Conservation (phyloP, 768 basidiomycete species). For the Mycena metata region DNA sequence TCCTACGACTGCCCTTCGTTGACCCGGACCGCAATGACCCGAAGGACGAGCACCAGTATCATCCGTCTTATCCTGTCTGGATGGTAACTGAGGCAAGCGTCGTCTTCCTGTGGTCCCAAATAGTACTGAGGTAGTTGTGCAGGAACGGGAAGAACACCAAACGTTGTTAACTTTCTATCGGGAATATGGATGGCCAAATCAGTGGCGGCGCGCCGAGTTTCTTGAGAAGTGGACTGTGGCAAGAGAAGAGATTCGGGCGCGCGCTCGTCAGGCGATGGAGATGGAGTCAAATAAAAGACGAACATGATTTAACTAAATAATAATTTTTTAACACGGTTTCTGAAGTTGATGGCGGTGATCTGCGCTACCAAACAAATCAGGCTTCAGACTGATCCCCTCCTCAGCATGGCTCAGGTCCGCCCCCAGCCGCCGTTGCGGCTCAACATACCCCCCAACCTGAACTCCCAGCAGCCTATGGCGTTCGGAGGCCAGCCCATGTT, state of each 20-base stretch:
- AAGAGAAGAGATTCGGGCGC: not conserved
- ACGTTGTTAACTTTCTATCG: conserved; percentile 8
- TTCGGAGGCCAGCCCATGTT: conserved; percentile 65
- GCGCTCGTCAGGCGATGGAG: not conserved
- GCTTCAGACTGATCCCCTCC: conserved; percentile 3
- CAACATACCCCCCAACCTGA: conserved; percentile 66
- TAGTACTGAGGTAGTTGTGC: not conserved
- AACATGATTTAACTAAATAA: not conserved
- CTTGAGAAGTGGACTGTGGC: conserved; percentile 3
- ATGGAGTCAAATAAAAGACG: too few relatives aligned
- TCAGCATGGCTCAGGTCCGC: conserved; percentile 50
- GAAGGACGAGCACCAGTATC: not conserved
- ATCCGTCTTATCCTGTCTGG: not conserved
- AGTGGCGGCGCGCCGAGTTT: conserved; percentile 29
- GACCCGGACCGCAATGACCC: conserved; percentile 15
- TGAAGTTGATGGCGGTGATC: conserved; percentile 12
- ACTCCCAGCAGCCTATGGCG: conserved; percentile 67
- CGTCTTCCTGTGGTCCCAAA: not conserved
- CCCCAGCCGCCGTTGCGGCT: conserved; percentile 69
- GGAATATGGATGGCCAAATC: conserved; percentile 32
- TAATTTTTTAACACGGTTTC: not conserved
- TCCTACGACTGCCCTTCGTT: conserved; percentile 25
- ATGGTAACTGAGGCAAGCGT: not conserved
- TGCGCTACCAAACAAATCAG: conserved; percentile 3
- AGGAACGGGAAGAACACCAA: not conserved